Evolutionary conservation across 257 asterid genomes (phyloP), one percentile per base, ranked within the genome.

Genomic region (Osmanthus fragrans): DNA sequence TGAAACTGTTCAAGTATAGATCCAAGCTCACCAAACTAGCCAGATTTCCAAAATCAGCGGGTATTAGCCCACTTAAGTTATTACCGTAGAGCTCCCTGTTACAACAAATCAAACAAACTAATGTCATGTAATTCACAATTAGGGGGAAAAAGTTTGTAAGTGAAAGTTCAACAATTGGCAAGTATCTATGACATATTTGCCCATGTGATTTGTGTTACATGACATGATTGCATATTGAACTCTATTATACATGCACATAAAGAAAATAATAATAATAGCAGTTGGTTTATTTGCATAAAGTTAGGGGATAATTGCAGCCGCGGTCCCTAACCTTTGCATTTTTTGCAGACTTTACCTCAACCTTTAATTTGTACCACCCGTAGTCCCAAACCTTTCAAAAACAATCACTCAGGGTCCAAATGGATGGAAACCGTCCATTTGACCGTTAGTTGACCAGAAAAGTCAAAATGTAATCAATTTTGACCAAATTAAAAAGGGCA

Each of bases 21-120:
- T 94, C 99, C 97, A 94, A 84, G 95, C 98, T 94, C 88, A 92
- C 97, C 92, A 94, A 88, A 84, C 91, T 94, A 66, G 99, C 92
- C 81, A 94, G 94, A 80, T 94, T 92, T 40, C 99, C 99, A 79
- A 94, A 92, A 81, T 91, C 97, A 71, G 83, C 83, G 4, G 99
- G 99, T 82, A 94, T 85, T 54, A 88, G 80, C 73, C 99, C 99
- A 70, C 87, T 92, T 67, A 94, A 92, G 86, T 91, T 94, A 80
- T 94, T 94, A 81, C 98, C 91, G 83, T 94, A 92, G 67, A 94
- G 88, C 87, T 94, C 99, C 96, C 99, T 94, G 84, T 67, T 77
- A 79, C 72, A 76, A 76, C 3, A 19, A 54, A 54, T 54, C 7
- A 77, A 69, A 30, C 69, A 76, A 54, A 71, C 21, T 80, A 49